Evolutionary conservation across 2,329 filamentous ascomycete genomes (phyloP), one percentile per base, ranked within the genome.

Genomic region (Cordyceps militaris): DNA sequence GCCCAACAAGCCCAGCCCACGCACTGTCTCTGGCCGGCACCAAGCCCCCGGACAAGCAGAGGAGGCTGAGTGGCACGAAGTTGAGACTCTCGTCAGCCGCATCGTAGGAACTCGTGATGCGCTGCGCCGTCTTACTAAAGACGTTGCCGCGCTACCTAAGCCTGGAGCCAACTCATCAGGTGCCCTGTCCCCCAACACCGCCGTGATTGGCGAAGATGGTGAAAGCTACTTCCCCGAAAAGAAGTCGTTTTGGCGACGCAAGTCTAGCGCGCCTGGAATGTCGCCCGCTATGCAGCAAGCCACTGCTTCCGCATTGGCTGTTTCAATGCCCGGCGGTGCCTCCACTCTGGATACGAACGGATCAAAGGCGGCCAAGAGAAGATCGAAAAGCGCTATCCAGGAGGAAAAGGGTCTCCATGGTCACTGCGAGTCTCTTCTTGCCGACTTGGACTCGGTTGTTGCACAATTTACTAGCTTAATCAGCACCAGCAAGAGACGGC

Each of bases 231-330:
- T 83, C 28, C 63, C 73, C 3, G 85, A 91, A 56, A 90, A 79
- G 69, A 82, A 84, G 59, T 79, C 90, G 0, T 97, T 99, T 67
- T 99, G 94, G 94, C 96, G 91, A 71, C 85, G 93, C 49, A 97
- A 96, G 72, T 78, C 86, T 1, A 92, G 85, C 65, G 75, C 76
- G 1, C 70, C 78, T 21, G 70, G 74, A 3, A 66, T 76, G 30
- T 70, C 74, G 5, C 71, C 78, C 28, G 67, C 71, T 10, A 61
- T 75, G 21, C 73, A 77, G 8, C 69, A 75, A 34, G 59, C 73
- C 1, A 63, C 71, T 1, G 66, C 73, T 2, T 71, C 76, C 0
- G 70, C 73, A 2, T 63, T 77, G 30, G 73, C 76, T 13, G 73
- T 78, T 2, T 73, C 79, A 0, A 68, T 73, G 9, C 74, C 76